Percentiles rank a stretch among this genome's conserved stretches.
Evolutionary conservation across 306 rosid genomes (phyloP).

Genomic region (Prunus dulcis): DNA sequence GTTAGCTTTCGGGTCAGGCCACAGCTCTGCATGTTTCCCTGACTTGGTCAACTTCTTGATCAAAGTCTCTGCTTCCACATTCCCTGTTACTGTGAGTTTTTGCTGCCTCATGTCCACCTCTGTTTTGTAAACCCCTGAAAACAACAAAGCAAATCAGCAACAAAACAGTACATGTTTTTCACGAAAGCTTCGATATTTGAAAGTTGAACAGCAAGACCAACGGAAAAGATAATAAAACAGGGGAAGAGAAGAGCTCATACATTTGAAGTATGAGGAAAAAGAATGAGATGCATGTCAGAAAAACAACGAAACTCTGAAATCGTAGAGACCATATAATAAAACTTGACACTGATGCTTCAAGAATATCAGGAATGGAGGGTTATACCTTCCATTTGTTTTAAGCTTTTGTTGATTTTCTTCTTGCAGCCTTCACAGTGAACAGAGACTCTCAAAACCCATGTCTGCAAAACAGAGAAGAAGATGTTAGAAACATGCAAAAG

Average conservation of each 20-base stretch:
- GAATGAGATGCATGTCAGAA: no score
- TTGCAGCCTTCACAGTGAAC: slow-evolving; percentile 83
- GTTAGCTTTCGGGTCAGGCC: slow-evolving; percentile 49
- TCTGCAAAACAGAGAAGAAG: slow-evolving; percentile 28
- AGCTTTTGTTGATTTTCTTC: slow-evolving; percentile 52
- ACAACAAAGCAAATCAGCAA: not conserved
- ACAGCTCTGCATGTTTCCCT: slow-evolving; percentile 65
- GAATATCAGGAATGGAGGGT: not conserved
- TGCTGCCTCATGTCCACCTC: slow-evolving; percentile 64
- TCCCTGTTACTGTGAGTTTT: slow-evolving; percentile 55
- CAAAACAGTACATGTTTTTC: not conserved
- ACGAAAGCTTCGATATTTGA: not conserved
- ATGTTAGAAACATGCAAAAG: slow-evolving; percentile 8
- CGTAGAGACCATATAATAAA: no score
- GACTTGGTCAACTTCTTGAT: slow-evolving; percentile 46
- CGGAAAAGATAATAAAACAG: not conserved
- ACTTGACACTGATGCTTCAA: no score
- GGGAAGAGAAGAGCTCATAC: not conserved
- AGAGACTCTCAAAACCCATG: slow-evolving; percentile 54
- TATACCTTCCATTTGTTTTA: slow-evolving; percentile 65
- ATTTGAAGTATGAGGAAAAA: no score
- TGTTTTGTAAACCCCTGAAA: slow-evolving; percentile 62
- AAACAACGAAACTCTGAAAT: no score
- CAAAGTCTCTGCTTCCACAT: slow-evolving; percentile 48
- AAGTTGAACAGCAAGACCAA: no score